phyloP scores from a whole-genome alignment of 2,329 filamentous ascomycete genomes.

The Paraphaeosphaeria sporulosa region DNA sequence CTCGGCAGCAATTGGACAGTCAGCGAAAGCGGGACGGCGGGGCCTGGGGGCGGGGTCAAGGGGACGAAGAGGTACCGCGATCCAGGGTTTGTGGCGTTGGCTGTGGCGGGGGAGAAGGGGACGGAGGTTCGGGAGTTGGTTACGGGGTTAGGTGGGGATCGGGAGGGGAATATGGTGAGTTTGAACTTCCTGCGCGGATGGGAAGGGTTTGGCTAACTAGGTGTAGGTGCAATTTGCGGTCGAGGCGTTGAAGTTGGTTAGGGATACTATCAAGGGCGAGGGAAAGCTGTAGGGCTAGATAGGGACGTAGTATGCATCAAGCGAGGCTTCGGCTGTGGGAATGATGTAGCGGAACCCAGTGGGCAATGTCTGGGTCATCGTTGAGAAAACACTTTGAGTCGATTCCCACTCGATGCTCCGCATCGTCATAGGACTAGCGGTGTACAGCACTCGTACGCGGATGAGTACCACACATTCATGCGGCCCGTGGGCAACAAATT shows the following conservation, averaged over 20 bases:
- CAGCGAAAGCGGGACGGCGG: slow-evolving; percentile 69
- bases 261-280: slow-evolving; percentile 62
- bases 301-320: not conserved
- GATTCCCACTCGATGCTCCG: too few relatives aligned
- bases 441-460: too few relatives aligned
- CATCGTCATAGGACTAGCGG: too few relatives aligned
- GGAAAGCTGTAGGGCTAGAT: slow-evolving; percentile 44
- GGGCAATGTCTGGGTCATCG: too few relatives aligned
- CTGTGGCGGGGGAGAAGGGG: slow-evolving; percentile 63
- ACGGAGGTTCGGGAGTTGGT: slow-evolving; percentile 63
- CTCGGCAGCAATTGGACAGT: slow-evolving; percentile 65
- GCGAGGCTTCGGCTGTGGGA: too few relatives aligned
- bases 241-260: slow-evolving; percentile 63
- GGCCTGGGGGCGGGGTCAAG: slow-evolving; percentile 64
- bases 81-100: slow-evolving; percentile 70
- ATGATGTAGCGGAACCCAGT: too few relatives aligned
- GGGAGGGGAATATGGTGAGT: slow-evolving; percentile 68
- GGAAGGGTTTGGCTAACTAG: not conserved
- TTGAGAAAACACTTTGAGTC: too few relatives aligned
- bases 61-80: slow-evolving; percentile 61
- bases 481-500: too few relatives aligned
- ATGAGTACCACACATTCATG: too few relatives aligned
- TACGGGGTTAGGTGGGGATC: slow-evolving; percentile 61
- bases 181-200: not conserved
- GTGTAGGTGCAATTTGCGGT: slow-evolving; percentile 58